Evolutionary conservation across 495 filamentous ascomycete species (phyloP), one percentile per base, ranked within the genome.

Genomic region (Neurospora sp.): DNA sequence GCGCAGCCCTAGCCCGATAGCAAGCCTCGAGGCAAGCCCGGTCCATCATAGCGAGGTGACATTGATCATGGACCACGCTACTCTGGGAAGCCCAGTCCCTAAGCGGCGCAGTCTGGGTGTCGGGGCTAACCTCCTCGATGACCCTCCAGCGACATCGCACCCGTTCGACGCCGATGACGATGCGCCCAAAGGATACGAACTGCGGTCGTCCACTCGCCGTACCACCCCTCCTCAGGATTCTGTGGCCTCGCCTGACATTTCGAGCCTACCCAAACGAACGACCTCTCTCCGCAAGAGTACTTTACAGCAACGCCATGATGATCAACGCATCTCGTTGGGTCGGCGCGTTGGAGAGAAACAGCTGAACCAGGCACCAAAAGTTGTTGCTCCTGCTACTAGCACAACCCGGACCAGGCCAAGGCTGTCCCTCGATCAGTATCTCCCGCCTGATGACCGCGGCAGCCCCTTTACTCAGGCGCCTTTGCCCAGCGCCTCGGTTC

Each of bases 1-100:
- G 53, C 53, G 53, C 53, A 65, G 53, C 53, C 53, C 14, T 37
- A 65, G 53, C 27, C 53, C 53, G 27, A 65, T 65, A 35, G 53
- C 27, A 65, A 65, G 27, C 14, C 53, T 14, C 53, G 53, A 35
- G 53, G 53, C 53, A 35, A 65, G 95, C 78, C 96, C 96, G 0
- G 82, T 99, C 61, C 98, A 98, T 83, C 89, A 96, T 69, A 96
- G 90, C 76, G 96, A 99, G 80, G 91, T 92, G 7, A 91, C 91
- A 16, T 96, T 97, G 92, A 92, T 92, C 77, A 80, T 96, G 16
- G 95, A 96, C 74, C 90, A 91, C 69, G 83, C 89, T 18, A 88
- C 85, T 72, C 84, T 91, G n/a, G 93, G 91, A 42, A 97, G 92
- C 75, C 94, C 94, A 2, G 91, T 93, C 27, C 89, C 92, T 14